Conservation (phyloP, 2,329 filamentous ascomycete species). For the Fusarium tjaetaba region DNA sequence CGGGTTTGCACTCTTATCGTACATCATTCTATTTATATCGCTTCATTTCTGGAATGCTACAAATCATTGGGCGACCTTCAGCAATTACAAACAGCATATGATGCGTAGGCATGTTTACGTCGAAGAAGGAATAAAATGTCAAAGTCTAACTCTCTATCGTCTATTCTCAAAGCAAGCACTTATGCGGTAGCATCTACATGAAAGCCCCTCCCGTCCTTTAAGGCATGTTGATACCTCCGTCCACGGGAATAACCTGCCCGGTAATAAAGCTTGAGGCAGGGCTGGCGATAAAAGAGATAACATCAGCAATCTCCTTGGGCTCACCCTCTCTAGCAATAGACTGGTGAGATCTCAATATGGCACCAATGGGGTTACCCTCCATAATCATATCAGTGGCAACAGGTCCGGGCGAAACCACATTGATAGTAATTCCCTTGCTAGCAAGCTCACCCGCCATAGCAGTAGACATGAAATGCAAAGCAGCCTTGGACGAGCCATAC, state of each 20-base stretch:
- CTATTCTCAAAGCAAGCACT: background rate
- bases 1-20: background rate
- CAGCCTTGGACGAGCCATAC: conserved; percentile 50
- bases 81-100: too few species aligned
- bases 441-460: conserved; percentile 8
- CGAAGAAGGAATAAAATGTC: fast-evolving
- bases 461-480: conserved; percentile 12
- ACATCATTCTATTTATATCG: background rate
- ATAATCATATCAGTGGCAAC: conserved; percentile 8
- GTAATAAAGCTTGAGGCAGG: conserved; percentile 14
- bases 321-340: conserved; percentile 7
- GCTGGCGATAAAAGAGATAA: conserved; percentile 1
- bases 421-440: conserved; percentile 7
- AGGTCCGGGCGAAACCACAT: conserved; percentile 1
- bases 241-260: conserved; percentile 10
- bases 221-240: conserved; percentile 11
- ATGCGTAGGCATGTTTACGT: too few species aligned
- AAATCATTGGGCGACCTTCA: too few species aligned
- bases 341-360: background rate
- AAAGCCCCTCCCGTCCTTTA: background rate
- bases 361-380: conserved; percentile 1
- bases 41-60: too few species aligned
- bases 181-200: fast-evolving
- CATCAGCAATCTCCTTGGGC: background rate
- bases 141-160: too few species aligned